Conservation (phyloP, 1,139 yeast species). For the Scheffersomyces parashehatae region DNA sequence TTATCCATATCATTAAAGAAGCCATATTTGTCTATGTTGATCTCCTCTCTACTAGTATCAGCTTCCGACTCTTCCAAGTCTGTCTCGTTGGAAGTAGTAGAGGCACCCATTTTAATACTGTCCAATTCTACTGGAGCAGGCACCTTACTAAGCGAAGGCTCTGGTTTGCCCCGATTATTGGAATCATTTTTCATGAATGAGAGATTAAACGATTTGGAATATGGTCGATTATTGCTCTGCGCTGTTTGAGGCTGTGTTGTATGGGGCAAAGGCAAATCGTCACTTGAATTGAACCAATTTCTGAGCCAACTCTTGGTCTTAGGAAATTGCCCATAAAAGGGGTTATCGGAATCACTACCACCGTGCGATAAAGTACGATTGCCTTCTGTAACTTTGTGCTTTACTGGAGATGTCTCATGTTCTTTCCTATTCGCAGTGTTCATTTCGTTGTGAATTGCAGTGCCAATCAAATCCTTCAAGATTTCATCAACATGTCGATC, state of each 20-base stretch:
- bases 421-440: too few species aligned
- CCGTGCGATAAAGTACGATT: too few species aligned
- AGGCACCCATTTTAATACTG: conserved; percentile 29
- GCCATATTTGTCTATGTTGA: conserved; percentile 51
- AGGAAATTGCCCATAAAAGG: conserved; percentile 1
- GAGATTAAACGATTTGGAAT: conserved; percentile 9
- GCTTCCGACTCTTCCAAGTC: neutral
- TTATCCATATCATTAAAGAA: conserved; percentile 33
- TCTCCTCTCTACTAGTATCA: conserved; percentile 10
- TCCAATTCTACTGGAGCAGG: conserved; percentile 50
- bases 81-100: neutral
- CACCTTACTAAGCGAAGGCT: neutral
- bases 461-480: conserved; percentile 7
- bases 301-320: conserved; percentile 14
- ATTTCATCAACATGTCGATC: conserved; percentile 4
- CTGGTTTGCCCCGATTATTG: neutral
- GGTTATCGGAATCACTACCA: too few species aligned
- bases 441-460: conserved; percentile 9
- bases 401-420: too few species aligned
- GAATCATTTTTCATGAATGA: neutral
- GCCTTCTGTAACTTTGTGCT: too few species aligned
- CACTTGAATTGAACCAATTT: conserved; percentile 21
- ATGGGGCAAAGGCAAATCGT: conserved; percentile 10
- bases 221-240: conserved; percentile 1
- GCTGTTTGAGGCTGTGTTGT: too few species aligned